These are phyloP conservation scores for Phytophthora pini DNA, from an alignment of 352 stramenopile species.

Conservation along the genomic window DNA sequence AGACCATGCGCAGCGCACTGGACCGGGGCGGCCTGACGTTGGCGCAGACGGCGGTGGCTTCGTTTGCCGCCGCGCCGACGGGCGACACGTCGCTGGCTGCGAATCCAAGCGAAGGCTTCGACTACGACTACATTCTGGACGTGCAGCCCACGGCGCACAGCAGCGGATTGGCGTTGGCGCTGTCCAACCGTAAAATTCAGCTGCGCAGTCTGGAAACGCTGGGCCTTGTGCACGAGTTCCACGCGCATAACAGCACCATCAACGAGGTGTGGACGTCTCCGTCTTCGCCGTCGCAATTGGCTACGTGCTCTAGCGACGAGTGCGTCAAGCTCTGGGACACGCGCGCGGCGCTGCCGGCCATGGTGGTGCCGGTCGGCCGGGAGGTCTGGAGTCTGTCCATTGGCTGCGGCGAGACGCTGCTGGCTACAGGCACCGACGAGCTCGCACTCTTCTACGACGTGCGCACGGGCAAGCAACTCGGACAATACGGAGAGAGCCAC, in stretches of 20 bases:
- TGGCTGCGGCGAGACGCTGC: slow-evolving; percentile 76
- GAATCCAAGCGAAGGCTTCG: slow-evolving; percentile 68
- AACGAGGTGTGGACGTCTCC: slow-evolving; percentile 84
- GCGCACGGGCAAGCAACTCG: slow-evolving; percentile 69
- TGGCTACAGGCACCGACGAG: slow-evolving; percentile 79
- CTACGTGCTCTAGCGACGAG: slow-evolving; percentile 87
- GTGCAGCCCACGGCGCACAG: slow-evolving; percentile 71
- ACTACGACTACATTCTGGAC: slow-evolving; percentile 89
- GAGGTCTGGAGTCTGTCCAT: slow-evolving; percentile 87
- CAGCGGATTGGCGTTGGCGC: slow-evolving; percentile 64
- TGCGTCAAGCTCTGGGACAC: slow-evolving; percentile 89
- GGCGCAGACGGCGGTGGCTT: slow-evolving; percentile 68
- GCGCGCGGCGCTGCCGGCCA: slow-evolving; percentile 55
- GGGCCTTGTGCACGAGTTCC: slow-evolving; percentile 70
- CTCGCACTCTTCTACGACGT: slow-evolving; percentile 85
- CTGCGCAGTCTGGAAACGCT: slow-evolving; percentile 76
- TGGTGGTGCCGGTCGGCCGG: slow-evolving; percentile 66
- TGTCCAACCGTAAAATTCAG: slow-evolving; percentile 74
- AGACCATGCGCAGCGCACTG: slow-evolving; percentile 57
- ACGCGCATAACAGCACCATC: slow-evolving; percentile 80
- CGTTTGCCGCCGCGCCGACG: slow-evolving; percentile 49
- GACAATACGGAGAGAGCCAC: slow-evolving; percentile 90
- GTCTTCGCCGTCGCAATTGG: slow-evolving; percentile 65
- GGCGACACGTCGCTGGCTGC: slow-evolving; percentile 37
- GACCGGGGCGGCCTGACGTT: slow-evolving; percentile 54